These are phyloP conservation scores for Earliella scabrosa DNA, from an alignment of 1,284 basidiomycete species.

Conservation along the genomic window DNA sequence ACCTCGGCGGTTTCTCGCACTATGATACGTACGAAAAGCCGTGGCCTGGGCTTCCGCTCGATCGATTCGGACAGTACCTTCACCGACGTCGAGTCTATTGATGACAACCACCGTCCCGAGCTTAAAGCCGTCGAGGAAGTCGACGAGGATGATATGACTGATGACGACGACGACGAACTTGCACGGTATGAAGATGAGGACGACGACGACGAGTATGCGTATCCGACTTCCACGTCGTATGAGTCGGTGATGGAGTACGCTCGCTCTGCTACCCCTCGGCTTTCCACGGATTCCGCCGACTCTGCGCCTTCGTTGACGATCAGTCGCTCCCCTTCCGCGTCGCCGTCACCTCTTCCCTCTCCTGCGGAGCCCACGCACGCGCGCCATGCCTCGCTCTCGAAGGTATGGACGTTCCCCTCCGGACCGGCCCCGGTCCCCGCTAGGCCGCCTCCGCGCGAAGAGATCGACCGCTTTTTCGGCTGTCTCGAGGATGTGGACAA, in stretches of 20 bases:
- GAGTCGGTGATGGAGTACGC: constrained; percentile 57
- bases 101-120: constrained; percentile 45
- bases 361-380: constrained; percentile 34
- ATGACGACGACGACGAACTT: constrained; percentile 59
- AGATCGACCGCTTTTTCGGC: constrained; percentile 73
- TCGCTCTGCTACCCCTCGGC: constrained; percentile 38
- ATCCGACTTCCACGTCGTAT: constrained; percentile 51
- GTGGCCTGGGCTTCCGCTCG: constrained; percentile 60
- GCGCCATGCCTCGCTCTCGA: constrained; percentile 56
- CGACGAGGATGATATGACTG: constrained; percentile 47
- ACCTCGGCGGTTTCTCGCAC: constrained; percentile 31
- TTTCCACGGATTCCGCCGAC: constrained; percentile 21
- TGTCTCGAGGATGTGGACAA: constrained; percentile 68
- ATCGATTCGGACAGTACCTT: constrained; percentile 63
- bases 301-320: constrained; percentile 25
- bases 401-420: constrained; percentile 73
- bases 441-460: constrained; percentile 38
- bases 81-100: constrained; percentile 67
- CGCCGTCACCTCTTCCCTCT: constrained; percentile 34
- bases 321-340: constrained; percentile 34
- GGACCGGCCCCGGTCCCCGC: constrained; percentile 32
- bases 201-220: constrained; percentile 54
- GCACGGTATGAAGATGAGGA: constrained; percentile 74
- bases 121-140: constrained; percentile 63
- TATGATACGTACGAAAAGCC: constrained; percentile 32